Evolutionary conservation across 2,329 filamentous ascomycete species (phyloP).

Genomic region (Verticillium albo-atrum): DNA sequence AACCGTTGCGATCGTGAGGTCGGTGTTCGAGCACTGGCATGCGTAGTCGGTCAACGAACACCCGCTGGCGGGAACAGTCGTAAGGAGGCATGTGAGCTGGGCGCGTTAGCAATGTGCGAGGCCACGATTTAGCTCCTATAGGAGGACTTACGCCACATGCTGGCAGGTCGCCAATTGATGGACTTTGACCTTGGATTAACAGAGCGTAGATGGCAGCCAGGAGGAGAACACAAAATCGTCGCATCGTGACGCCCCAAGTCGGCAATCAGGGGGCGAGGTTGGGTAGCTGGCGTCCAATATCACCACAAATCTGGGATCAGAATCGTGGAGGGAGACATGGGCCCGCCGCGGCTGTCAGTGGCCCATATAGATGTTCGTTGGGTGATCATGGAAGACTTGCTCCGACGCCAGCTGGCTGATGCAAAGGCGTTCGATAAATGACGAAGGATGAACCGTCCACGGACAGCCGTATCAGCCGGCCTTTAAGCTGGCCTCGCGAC

Average conservation of each 20-base stretch:
- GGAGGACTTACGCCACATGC: background rate
- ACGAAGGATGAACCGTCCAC: background rate
- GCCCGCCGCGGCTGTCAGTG: background rate
- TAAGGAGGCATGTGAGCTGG: background rate
- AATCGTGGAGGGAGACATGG: background rate
- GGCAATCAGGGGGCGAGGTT: background rate
- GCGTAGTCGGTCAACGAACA: constrained; percentile 11
- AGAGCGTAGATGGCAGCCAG: background rate
- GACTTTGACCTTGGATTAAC: background rate
- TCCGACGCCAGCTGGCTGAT: background rate
- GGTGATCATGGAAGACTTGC: background rate
- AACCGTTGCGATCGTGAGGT: constrained; percentile 3
- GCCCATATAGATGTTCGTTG: background rate
- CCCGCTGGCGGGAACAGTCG: constrained; percentile 1
- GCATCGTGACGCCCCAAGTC: background rate
- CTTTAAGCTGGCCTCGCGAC: background rate
- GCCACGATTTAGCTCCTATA: background rate
- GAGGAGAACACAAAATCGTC: background rate
- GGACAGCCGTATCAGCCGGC: background rate
- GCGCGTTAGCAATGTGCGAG: background rate
- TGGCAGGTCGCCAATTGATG: background rate
- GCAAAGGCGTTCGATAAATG: background rate
- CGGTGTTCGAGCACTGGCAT: constrained; percentile 7
- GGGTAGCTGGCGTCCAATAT: background rate
- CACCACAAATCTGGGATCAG: background rate